Base-by-base conservation (phyloP, 1,139 yeast species). In the Candida anutae region DNA sequence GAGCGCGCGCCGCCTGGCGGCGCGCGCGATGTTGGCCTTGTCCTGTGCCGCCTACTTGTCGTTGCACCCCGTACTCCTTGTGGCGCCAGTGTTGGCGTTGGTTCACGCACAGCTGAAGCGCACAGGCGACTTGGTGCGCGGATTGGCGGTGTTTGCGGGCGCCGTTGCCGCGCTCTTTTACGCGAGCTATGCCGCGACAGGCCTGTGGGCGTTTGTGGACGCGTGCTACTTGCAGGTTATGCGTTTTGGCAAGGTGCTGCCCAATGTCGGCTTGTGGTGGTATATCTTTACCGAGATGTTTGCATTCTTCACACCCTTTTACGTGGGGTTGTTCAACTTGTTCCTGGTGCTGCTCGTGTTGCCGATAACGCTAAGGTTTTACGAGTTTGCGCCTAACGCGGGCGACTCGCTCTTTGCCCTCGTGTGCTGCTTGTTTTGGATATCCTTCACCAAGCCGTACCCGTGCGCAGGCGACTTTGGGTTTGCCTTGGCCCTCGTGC, bases 231-330 rank as follows among this genome's bases (percentile, higher is more conserved):
- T 79, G 11, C 67, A 78, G 0, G 58, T 74, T 6, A 45, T 85
- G 5, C 56, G 64, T 19, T 78, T 83, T 43, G 66, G 67, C 27
- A 85, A 84, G 37, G 73, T 85, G 37, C 66, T 75, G 5, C 95
- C 95, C 14, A 87, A 87, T 52, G 57, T 90, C 38, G 98, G 98
- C 0, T 62, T 90, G 22, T 90, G 99, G 99, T 90, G 99, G 99
- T 90, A 90, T 58, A 76, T 88, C 43, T 90, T 90, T 61, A 81
- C 93, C 16, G 98, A 90, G 51, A 83, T 90, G 77, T 90, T 90
- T 57, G 93, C 80, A 31, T 83, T 77, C 46, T 90, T 90, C 63
- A 70, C 81, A 16, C 77, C 85, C 12, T 87, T 90, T 49, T 90
- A 83, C 59, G 60, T 79, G 23, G 78, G 87, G 8, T 78, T 87